Base-by-base conservation (phyloP, 257 asterid genomes). In the Marsdenia floribunda region DNA sequence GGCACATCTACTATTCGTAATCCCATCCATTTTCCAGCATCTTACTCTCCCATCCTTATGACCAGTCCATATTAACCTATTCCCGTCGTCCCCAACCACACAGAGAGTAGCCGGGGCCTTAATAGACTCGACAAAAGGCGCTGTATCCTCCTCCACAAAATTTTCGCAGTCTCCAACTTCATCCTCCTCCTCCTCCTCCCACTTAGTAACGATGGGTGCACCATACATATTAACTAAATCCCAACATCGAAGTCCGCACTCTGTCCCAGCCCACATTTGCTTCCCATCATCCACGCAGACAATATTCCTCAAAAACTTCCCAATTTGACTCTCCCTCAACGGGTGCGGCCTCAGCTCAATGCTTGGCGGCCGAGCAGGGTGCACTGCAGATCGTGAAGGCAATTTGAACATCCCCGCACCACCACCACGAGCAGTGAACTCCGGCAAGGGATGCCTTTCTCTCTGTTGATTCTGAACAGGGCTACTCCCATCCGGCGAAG, bases 241-340 rank as follows among this genome's bases (percentile, higher is more conserved):
- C 97, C 97, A 95, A 24, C 79, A 87, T 75, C 96, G 73, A 50
- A 95, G 52, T 15, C 98, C 99, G 75, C 90, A 77, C 83, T 95
- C 99, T 72, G 98, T 86, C 68, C 97, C 99, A 4, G 96, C 93
- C 99, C 96, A 95, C 84, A 95, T 24, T 82, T 92, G 96, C 76
- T 81, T 78, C 85, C 93, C 95, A 70, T 83, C 88, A 58, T 83
- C 87, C 5, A 89, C 89, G 66, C 88, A 84, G 47, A 79, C 75
- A 55, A 95, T 42, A 33, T 67, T 89, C 86, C 97, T 85, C 72
- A 95, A 88, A 75, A 92, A 92, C 68, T 92, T 73, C 83, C 96
- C 98, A 44, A 86, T 80, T 69, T 95, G 93, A 54, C 85, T 78
- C 76, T 95, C 99, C 75, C 96, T 81, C 80, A 88, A 80, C 6